Evolutionary conservation across 2,329 filamentous ascomycete genomes (phyloP).

Genomic region (Cladophialophora immunda): DNA sequence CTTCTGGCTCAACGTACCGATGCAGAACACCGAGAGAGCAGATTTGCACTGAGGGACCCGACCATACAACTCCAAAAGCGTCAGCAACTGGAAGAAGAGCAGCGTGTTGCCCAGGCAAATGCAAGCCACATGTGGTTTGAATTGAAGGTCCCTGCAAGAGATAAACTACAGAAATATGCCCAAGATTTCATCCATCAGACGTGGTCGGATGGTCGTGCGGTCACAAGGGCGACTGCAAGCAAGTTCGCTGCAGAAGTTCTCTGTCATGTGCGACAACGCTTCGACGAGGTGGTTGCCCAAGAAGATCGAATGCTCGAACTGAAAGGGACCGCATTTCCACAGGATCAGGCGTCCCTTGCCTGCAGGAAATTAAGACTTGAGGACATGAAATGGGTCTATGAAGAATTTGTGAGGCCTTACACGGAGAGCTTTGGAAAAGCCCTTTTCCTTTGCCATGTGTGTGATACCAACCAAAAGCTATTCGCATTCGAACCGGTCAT

Average conservation of each 20-base stretch:
- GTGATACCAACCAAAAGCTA: slow-evolving; percentile 69
- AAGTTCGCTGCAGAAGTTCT: slow-evolving; percentile 78
- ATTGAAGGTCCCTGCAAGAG: slow-evolving; percentile 71
- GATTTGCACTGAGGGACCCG: slow-evolving; percentile 10
- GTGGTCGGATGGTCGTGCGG: slow-evolving; percentile 71
- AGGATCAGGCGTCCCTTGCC: slow-evolving; percentile 59
- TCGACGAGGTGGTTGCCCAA: slow-evolving; percentile 68
- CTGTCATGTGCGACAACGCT: slow-evolving; percentile 71
- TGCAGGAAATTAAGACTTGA: slow-evolving; percentile 73
- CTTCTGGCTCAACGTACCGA: slow-evolving; percentile 71
- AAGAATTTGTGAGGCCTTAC: slow-evolving; percentile 75
- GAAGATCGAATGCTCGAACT: slow-evolving; percentile 61
- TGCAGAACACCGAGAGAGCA: slow-evolving; percentile 66
- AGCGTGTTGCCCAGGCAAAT: slow-evolving; percentile 65
- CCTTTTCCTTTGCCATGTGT: slow-evolving; percentile 77
- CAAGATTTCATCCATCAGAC: slow-evolving; percentile 72
- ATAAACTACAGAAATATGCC: slow-evolving; percentile 71
- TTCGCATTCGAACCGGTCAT: slow-evolving; percentile 82
- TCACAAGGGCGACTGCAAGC: slow-evolving; percentile 70
- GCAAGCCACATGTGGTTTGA: slow-evolving; percentile 76
- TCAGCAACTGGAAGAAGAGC: slow-evolving; percentile 57
- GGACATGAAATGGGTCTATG: slow-evolving; percentile 87
- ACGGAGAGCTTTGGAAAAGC: slow-evolving; percentile 74
- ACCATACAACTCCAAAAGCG: slow-evolving; percentile 57
- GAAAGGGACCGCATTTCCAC: slow-evolving; percentile 48